Evolutionary conservation across 73 alveolate genomes (phyloP), one percentile per base, ranked within the genome.

Genomic region (Paramecium tetraurelia): DNA sequence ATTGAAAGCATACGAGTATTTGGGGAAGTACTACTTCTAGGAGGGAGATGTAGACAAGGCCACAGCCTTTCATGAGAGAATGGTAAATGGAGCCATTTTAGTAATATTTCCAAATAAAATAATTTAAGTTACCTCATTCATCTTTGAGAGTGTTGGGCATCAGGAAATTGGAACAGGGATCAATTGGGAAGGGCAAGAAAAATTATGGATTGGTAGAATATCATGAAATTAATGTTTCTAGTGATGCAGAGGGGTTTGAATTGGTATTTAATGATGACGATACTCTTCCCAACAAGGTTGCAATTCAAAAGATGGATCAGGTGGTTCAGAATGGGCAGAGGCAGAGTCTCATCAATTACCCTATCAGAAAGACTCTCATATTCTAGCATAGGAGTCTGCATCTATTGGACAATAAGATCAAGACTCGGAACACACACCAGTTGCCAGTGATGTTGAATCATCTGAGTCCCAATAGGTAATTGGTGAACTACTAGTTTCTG

Each of bases 11-110:
- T 86, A 86, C 69, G 93, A 86, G 11, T 68, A 59, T 33, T 38
- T 86, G 7, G 93, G 93, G 48, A 86, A 63, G 53, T 86, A 77
- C 33, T 86, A 86, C 22, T 86, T 59, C 22, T 86, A 86, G 12
- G 84, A 63, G 33, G 93, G 93, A 63, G 72, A 86, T 63, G 7
- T 86, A 22, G 88, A 63, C 7, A 59, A 35, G 59, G 93, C 93
- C 9, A 63, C n/a, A 10, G 24, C 33, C 3, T 86, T 53, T 59
- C 93, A 86, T 86, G 63, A 86, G 21, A 86, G 72, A 38, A 86
- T 86, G 93, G 85, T 63, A 48, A 22, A 41, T 16, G 93, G 93
- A n/a, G 93, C 41, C 22, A 53, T 53, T 4, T 53, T 53, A 22
- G 69, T 53, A 85, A 57, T 33, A 68, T 12, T 24, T 68, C 22